Percentiles rank a stretch among this genome's conserved stretches.
phyloP scores from a whole-genome alignment of 2,329 filamentous ascomycete genomes.

The Cadophora sp. region DNA sequence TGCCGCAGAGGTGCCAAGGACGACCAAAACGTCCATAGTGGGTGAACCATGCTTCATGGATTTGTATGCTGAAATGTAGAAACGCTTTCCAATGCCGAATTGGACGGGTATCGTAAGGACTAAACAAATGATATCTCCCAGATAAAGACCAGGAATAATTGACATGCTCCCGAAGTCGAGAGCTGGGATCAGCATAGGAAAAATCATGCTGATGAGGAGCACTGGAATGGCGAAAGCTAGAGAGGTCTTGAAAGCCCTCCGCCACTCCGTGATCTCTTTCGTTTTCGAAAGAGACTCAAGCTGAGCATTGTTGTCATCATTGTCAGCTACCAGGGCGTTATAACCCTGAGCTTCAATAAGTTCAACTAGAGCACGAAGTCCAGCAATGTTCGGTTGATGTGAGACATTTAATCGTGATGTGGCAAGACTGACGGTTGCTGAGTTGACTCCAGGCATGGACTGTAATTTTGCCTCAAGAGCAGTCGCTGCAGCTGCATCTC shows the following conservation, averaged over 20 bases:
- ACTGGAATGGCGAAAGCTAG: constrained; percentile 86
- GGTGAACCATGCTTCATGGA: constrained; percentile 89
- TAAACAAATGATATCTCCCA: constrained; percentile 87
- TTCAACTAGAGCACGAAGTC: constrained; percentile 84
- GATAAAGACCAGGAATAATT: constrained; percentile 77
- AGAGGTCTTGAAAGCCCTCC: constrained; percentile 78
- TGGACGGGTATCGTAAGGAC: constrained; percentile 89
- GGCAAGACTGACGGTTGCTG: constrained; percentile 75
- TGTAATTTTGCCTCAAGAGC: constrained; percentile 73
- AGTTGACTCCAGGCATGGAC: constrained; percentile 72
- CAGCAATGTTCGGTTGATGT: constrained; percentile 74
- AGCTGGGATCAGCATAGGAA: constrained; percentile 82
- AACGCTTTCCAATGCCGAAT: constrained; percentile 93
- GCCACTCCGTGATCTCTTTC: constrained; percentile 94
- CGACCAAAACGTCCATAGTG: constrained; percentile 97
- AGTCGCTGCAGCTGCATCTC: constrained; percentile 74
- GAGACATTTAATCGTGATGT: constrained; percentile 76
- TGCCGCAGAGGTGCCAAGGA: constrained; percentile 90
- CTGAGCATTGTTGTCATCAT: constrained; percentile 95
- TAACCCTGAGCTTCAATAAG: constrained; percentile 81
- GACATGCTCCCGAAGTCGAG: constrained; percentile 78
- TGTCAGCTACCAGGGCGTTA: constrained; percentile 89
- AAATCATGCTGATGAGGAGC: constrained; percentile 89
- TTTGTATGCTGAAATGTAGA: constrained; percentile 93
- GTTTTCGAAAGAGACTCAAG: constrained; percentile 96